A percentile compares a stretch with the other conserved stretches of the same genome.
These are phyloP conservation scores for Lactarius hengduanensis DNA, from an alignment of 768 basidiomycete genomes.

Conservation along the genomic window DNA sequence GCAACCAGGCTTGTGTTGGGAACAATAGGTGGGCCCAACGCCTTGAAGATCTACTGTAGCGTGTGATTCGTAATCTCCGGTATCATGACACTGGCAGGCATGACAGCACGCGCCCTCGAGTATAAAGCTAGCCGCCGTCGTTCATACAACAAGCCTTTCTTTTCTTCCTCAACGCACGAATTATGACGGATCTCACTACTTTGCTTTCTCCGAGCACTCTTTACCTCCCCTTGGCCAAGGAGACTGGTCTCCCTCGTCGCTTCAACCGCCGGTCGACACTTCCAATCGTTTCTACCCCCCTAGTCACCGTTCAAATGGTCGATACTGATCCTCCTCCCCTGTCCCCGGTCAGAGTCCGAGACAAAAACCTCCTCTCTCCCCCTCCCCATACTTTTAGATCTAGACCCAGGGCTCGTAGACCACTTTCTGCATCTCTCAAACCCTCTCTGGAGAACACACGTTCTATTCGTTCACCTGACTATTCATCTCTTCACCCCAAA, in stretches of 20 bases:
- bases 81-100: background rate
- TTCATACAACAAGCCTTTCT: background rate
- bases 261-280: constrained; percentile 16
- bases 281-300: constrained; percentile 8
- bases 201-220: constrained; percentile 19
- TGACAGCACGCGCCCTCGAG: background rate
- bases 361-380: constrained; percentile 16
- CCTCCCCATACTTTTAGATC: constrained; percentile 12
- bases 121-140: constrained; percentile 1
- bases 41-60: background rate
- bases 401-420: constrained; percentile 1
- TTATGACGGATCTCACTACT: constrained; percentile 24
- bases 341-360: background rate
- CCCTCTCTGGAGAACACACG: background rate
- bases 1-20: constrained; percentile 1
- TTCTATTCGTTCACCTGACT: background rate
- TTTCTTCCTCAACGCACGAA: background rate
- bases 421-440: constrained; percentile 2
- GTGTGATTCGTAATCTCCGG: background rate
- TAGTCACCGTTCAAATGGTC: constrained; percentile 25
- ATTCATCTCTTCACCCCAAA: background rate
- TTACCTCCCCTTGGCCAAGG: constrained; percentile 12
- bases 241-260: constrained; percentile 14
- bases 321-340: constrained; percentile 9
- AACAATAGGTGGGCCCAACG: constrained; percentile 1